phyloP scores from a whole-genome alignment of 306 rosid species.

The Ochetophila trinervis region DNA sequence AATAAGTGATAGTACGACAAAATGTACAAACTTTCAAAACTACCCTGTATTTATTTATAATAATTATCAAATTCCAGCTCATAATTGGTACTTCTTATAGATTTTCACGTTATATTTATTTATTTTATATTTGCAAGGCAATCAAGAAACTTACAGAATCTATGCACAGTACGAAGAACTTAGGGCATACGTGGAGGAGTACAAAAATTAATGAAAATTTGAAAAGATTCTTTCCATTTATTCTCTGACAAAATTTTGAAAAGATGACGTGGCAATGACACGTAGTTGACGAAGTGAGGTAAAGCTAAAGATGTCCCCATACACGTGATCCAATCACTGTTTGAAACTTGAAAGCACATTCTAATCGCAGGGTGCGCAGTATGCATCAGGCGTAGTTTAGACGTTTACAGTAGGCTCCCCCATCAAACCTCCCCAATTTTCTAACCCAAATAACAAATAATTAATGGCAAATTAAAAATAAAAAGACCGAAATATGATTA shows the following conservation, averaged over 20 bases:
- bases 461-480: not conserved
- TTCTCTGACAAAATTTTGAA: not conserved
- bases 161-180: not conserved
- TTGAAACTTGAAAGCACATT: too few species aligned
- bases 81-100: not conserved
- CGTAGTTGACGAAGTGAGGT: not conserved
- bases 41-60: not conserved
- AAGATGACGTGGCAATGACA: not conserved
- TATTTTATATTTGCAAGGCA: not conserved
- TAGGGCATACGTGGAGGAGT: not conserved
- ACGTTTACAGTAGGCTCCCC: not conserved
- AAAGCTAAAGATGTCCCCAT: not conserved
- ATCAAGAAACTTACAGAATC: slow-evolving; percentile 1
- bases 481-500: slow-evolving; percentile 3
- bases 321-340: not conserved
- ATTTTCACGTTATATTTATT: not conserved
- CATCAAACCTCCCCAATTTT: not conserved
- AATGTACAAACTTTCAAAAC: not conserved
- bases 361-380: not conserved
- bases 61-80: slow-evolving; percentile 3
- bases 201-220: not conserved
- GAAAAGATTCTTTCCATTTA: too few species aligned
- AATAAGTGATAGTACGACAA: not conserved
- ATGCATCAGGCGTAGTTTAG: not conserved
- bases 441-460: not conserved